phyloP scores from a whole-genome alignment of 257 asterid species.

The Voacanga thouarsii region DNA sequence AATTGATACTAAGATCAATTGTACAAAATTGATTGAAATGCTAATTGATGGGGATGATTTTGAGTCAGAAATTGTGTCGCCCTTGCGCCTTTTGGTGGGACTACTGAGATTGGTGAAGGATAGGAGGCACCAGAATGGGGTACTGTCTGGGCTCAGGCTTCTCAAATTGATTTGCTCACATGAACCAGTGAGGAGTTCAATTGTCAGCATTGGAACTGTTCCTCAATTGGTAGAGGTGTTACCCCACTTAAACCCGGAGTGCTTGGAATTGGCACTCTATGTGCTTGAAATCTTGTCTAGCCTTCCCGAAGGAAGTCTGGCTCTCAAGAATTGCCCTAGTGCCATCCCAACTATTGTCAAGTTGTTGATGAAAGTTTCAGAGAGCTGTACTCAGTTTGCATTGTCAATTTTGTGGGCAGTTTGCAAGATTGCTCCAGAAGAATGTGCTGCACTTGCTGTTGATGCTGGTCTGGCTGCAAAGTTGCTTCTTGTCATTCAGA shows the following conservation, averaged over 20 bases:
- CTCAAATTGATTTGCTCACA: constrained; percentile 50
- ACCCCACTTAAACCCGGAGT: constrained; percentile 43
- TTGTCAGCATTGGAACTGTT: constrained; percentile 56
- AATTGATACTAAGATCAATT: constrained; percentile 54
- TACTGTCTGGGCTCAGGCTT: constrained; percentile 48
- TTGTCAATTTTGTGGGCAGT: constrained; percentile 55
- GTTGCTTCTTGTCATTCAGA: constrained; percentile 76
- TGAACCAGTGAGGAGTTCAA: constrained; percentile 35
- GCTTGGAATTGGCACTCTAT: constrained; percentile 47
- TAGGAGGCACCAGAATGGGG: constrained; percentile 48
- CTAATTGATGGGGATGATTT: constrained; percentile 59
- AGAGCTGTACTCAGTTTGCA: constrained; percentile 50
- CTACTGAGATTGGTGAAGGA: constrained; percentile 55
- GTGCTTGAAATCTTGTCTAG: constrained; percentile 46
- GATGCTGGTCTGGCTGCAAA: constrained; percentile 71
- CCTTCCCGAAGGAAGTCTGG: constrained; percentile 50
- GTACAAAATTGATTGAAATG: constrained; percentile 43
- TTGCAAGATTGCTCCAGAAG: constrained; percentile 58
- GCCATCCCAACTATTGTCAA: constrained; percentile 52
- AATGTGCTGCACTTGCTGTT: constrained; percentile 59
- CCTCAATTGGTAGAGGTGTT: constrained; percentile 55
- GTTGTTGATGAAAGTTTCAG: constrained; percentile 57
- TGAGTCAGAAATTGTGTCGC: constrained; percentile 41
- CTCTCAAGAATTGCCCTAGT: constrained; percentile 52
- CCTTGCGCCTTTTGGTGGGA: constrained; percentile 57